Evolutionary conservation across 1,284 basidiomycete species (phyloP).

Genomic region (Sporisorium sorghi): DNA sequence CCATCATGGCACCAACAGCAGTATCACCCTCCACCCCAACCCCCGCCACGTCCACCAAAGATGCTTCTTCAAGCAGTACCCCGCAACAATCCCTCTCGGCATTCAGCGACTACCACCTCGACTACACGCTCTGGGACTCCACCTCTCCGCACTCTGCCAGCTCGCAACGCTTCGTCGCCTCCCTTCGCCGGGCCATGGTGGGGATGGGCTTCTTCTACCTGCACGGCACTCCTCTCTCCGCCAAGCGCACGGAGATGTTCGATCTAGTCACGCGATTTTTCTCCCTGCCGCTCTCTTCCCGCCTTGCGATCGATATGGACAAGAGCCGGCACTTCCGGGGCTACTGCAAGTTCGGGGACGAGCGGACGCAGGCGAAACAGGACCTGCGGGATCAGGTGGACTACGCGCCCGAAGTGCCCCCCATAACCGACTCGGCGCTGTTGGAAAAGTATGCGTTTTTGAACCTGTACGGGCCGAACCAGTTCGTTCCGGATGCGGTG

Average conservation of each 20-base stretch:
- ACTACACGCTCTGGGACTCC: slow-evolving; percentile 40
- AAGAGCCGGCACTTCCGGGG: slow-evolving; percentile 55
- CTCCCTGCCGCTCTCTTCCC: slow-evolving; percentile 28
- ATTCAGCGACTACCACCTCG: slow-evolving; percentile 37
- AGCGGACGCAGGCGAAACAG: slow-evolving; percentile 38
- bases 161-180: slow-evolving; percentile 37
- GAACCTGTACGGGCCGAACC: slow-evolving; percentile 59
- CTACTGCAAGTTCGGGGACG: slow-evolving; percentile 59
- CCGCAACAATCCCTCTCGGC: slow-evolving; percentile 36
- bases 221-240: slow-evolving; percentile 40
- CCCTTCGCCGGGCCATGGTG: slow-evolving; percentile 44
- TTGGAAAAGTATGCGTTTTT: slow-evolving; percentile 34
- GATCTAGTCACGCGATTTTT: slow-evolving; percentile 49
- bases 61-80: not conserved
- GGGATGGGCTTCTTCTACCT: slow-evolving; percentile 64
- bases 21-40: not conserved
- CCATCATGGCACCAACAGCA: slow-evolving; percentile 28
- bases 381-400: slow-evolving; percentile 61
- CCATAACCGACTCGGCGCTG: slow-evolving; percentile 5
- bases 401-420: slow-evolving; percentile 28
- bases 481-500: slow-evolving; percentile 45
- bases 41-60: not conserved
- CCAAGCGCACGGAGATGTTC: slow-evolving; percentile 37
- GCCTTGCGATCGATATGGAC: slow-evolving; percentile 50
- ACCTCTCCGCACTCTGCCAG: slow-evolving; percentile 11